Base-by-base conservation (phyloP, 78 protist species). In the Chrysochromulina tobinii region DNA sequence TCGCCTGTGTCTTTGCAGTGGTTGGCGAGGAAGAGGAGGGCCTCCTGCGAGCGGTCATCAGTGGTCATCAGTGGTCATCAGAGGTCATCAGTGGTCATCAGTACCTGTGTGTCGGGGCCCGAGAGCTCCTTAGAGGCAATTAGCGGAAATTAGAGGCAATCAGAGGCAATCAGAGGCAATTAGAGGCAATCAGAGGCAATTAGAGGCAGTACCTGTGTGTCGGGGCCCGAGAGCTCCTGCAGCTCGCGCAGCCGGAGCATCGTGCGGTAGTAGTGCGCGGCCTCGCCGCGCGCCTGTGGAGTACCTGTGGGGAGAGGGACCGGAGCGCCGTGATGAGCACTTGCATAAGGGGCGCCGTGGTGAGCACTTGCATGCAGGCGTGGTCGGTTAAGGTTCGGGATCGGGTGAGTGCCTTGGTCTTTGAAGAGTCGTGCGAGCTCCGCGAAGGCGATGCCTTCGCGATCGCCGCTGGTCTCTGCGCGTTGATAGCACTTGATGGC, bases 401-500 rank as follows among this genome's bases (percentile, higher is more conserved):
- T 38, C 58, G 79, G 89, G 50, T 90, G n/a, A 55, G 89, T 72
- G 59, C 93, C 93, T 9, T 83, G 51, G 48, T 93, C 93, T 64
- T 61, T 87, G 79, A 92, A 93, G 15, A 96, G 96, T 59, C 89
- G 57, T 1, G 95, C 97, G 57, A 96, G 92, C 77, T 91, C 87
- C n/a, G 61, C 51, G 23, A 91, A 58, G 38, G 97, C 96, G 61
- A 94, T 81, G 61, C 95, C 90, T 75, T 96, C 96, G 23, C 91
- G 51, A 79, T 94, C 97, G 66, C 66, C 81, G 81, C 93, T 93
- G 15, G 87, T 81, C 66, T 94, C 93, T 17, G 98, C 98, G 38
- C 98, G 87, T 89, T 96, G 95, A 81, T 94, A 96, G 73, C 98
- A 96, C 67, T 89, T 88, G 61, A 96, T 89, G 20, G 98, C 98